These are phyloP conservation scores for Fusarium illudens DNA, from an alignment of 2,329 filamentous ascomycete species.

Conservation along the genomic window DNA sequence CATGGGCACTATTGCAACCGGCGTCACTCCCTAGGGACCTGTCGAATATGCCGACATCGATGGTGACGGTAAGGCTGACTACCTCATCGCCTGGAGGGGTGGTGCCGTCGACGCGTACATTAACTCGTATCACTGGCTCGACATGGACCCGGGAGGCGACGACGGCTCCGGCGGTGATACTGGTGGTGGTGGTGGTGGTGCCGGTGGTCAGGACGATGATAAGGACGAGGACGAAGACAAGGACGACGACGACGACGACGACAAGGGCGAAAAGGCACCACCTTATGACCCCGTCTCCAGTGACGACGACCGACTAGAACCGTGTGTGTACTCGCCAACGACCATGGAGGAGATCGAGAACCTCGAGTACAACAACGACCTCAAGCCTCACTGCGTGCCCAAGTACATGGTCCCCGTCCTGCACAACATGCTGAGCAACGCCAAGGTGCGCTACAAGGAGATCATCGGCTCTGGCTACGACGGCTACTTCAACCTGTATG, in stretches of 20 bases:
- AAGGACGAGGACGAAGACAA: not conserved
- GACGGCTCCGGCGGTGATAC: not conserved
- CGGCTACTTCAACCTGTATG: not conserved
- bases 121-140: not conserved
- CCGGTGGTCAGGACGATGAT: not conserved
- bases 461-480: not conserved
- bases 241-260: not conserved
- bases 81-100: not conserved
- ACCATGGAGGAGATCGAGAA: not conserved
- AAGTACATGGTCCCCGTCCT: too few species aligned
- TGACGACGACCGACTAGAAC: not conserved
- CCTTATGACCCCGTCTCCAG: not conserved
- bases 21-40: not conserved
- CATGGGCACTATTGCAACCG: not conserved
- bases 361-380: not conserved
- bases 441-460: not conserved
- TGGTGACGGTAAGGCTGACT: conserved; percentile 16
- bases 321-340: not conserved
- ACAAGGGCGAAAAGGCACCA: too few species aligned
- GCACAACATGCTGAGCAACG: too few species aligned
- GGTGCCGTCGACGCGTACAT: conserved; percentile 7
- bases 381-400: not conserved
- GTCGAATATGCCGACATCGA: conserved; percentile 17
- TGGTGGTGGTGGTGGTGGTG: not conserved
- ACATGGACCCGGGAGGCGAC: not conserved